Evolutionary conservation across 1,284 basidiomycete genomes (phyloP), one percentile per base, ranked within the genome.

Genomic region (Phaffia rhodozyma): DNA sequence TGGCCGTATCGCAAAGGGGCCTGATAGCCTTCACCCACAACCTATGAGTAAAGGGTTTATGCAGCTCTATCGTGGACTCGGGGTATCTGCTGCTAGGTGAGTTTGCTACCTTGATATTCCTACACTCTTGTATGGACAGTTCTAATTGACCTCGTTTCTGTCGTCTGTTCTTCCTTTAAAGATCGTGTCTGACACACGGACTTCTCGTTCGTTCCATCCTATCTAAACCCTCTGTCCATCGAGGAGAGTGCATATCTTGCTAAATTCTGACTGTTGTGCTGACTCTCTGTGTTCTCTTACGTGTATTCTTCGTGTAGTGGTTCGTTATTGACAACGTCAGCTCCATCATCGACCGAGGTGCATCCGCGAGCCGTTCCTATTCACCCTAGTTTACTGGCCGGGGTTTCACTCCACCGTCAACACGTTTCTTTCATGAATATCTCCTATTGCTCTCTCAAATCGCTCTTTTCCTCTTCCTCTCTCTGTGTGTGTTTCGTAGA

Each of bases 11-110:
- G 79, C 91, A 64, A 80, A 86, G 76, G 88, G 89, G 58, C 82
- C 88, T 20, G 86, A 91, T 72, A 84, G 87, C 7, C 77, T 79
- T 67, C 77, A 81, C 60, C 86, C 87, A 27, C 85, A 85, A 73
- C 82, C 87, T 27, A 73, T 88, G 20, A 71, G 86, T 21, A 78
- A 79, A 58, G 90, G 89, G 48, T 74, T 91, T 58, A 78, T 83
- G 58, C 79, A 87, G 47, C 83, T 92, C 69, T 92, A 92, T 73
- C 84, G 85, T 64, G 89, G 89, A 25, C 81, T 92, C 47, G 89
- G 90, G 0, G 68, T 74, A 18, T 67, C 66, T 5, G 71, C 70
- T 1, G 53, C 62, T 5, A 29, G 70, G 34, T 66, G 47, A 53
- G 52, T 32, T 53, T 18, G 18, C 11, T 53, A 27, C 11, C 18